Percentiles rank a stretch among this genome's conserved stretches.
These are phyloP conservation scores for Blyttiomyces sp. DNA, from an alignment of 371 early-diverging fungal species.

Conservation along the genomic window DNA sequence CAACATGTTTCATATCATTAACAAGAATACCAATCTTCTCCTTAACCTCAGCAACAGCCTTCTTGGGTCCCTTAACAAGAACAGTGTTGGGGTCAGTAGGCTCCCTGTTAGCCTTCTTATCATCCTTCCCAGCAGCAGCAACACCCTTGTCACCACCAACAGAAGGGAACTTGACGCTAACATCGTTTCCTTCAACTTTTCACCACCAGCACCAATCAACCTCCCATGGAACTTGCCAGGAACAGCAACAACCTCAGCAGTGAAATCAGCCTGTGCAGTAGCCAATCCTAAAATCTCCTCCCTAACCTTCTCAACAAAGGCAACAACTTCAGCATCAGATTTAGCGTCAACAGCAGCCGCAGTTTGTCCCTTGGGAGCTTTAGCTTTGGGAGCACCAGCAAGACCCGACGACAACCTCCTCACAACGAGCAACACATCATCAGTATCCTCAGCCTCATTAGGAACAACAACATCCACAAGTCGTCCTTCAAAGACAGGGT, in stretches of 20 bases:
- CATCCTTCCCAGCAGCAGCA: conserved; percentile 39
- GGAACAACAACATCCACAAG: conserved; percentile 72
- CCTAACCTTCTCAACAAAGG: conserved; percentile 58
- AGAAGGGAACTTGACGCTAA: conserved; percentile 69
- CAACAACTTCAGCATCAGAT: conserved; percentile 50
- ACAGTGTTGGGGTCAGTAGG: conserved; percentile 53
- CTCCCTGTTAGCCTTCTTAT: conserved; percentile 31
- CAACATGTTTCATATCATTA: conserved; percentile 66
- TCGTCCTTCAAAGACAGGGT: conserved; percentile 33
- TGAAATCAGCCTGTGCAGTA: conserved; percentile 57
- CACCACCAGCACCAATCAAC: conserved; percentile 72
- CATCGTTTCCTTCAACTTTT: conserved; percentile 67
- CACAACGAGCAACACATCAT: conserved; percentile 71
- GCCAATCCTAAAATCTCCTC: conserved; percentile 59
- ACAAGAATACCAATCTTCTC: conserved; percentile 62
- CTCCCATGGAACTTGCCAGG: conserved; percentile 72
- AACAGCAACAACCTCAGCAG: conserved; percentile 57
- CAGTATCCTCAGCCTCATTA: conserved; percentile 53
- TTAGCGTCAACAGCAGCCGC: conserved; percentile 39
- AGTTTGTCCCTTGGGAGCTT: conserved; percentile 42
- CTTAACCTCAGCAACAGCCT: conserved; percentile 69
- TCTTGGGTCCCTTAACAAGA: conserved; percentile 74
- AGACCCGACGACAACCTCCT: conserved; percentile 20
- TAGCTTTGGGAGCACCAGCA: conserved; percentile 7
- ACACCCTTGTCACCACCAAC: conserved; percentile 15